Evolutionary conservation across 1,284 basidiomycete species (phyloP), one percentile per base, ranked within the genome.

Genomic region (Sutorius eximius): DNA sequence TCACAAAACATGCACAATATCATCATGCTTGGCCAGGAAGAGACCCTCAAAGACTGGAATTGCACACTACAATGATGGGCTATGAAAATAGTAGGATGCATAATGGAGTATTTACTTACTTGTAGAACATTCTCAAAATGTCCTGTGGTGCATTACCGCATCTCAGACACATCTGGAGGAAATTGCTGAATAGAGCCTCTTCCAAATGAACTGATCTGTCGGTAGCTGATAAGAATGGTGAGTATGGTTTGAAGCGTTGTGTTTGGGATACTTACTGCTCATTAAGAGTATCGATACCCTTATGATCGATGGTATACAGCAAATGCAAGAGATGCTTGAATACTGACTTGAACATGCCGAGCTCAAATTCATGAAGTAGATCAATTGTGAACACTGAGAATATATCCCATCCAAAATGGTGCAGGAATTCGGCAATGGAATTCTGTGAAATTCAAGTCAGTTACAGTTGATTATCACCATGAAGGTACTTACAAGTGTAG

Each of bases 1-100:
- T 1, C 61, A 36, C 0, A 65, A 33, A 0, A 43, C 15, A 0
- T 27, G 47, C 2, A 70, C 45, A 0, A 57, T 11, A 0, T 7
- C 15, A 20, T 71, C 59, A 30, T 64, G 53, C 13, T 57, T 45
- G 3, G 33, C 8, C 0, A 48, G 50, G 5, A 71, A 52, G 0
- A 71, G 52, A 0, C 61, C 65, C 40, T 71, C 53, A 32, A 32
- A 32, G 30, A 32, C 30, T 12, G 12, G 30, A 32, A 32, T 32
- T 9, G 7, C 30, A 32, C 30, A 32, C 30, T 32, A 32, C 30
- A 32, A 5, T 9, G 30, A 32, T 12, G 12, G 30, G 30, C 30
- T 32, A 32, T 32, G 30, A 32, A 32, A 32, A 32, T 32, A 32
- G 30, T 32, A 32, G 30, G 30, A 32, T 32, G 30, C 12, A 32